Evolutionary conservation across 176 grass and related monocot genomes (phyloP).

Genomic region (Oryza glaberrima): DNA sequence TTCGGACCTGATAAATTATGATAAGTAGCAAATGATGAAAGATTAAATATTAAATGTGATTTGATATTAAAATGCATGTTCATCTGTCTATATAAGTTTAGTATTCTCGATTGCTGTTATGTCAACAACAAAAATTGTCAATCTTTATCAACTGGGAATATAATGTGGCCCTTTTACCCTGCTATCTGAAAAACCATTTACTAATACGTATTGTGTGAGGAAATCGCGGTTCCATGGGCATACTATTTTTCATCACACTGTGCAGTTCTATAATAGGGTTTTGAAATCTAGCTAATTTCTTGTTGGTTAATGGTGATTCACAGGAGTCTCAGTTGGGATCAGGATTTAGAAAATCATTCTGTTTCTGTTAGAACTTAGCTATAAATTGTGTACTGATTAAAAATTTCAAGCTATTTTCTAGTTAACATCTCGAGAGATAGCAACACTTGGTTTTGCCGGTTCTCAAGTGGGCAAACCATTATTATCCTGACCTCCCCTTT

Average conservation of each 20-base stretch:
- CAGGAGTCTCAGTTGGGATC: neutral
- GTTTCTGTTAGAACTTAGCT: neutral
- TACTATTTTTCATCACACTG: neutral
- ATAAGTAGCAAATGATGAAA: constrained; percentile 21
- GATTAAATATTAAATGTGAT: neutral
- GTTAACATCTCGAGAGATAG: neutral
- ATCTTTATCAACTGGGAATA: constrained; percentile 11
- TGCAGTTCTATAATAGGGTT: neutral
- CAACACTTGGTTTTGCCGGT: neutral
- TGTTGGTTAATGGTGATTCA: neutral
- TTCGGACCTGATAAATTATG: constrained; percentile 6
- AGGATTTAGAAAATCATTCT: neutral
- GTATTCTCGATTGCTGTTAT: neutral
- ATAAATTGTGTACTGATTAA: neutral
- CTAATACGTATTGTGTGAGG: neutral
- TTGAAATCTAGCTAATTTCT: neutral
- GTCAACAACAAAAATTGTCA: neutral
- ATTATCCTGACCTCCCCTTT: neutral
- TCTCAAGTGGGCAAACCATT: neutral
- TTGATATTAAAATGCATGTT: neutral
- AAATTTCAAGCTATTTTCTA: neutral
- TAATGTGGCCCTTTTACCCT: neutral
- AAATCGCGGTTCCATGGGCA: neutral
- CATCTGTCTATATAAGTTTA: neutral
- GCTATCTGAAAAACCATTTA: neutral